Evolutionary conservation across 108 stramenopile genomes (phyloP), one percentile per base, ranked within the genome.

Genomic region (Pseudonitzschia multistriata): DNA sequence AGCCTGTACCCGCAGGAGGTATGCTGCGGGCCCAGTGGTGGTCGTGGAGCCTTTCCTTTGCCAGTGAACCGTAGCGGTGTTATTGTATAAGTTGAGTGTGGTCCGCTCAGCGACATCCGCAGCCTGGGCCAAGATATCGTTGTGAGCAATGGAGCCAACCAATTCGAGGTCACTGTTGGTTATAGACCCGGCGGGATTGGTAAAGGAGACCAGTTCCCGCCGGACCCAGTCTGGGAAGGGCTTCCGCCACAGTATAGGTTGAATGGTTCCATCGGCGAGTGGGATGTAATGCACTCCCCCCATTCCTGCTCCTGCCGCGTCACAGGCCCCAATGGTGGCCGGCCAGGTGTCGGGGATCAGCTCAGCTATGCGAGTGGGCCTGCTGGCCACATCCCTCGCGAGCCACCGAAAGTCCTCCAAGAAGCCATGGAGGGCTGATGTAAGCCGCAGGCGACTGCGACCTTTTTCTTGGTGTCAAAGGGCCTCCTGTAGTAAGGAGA

Each of bases 151-250:
- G 0, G 67, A 76, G 29, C 65, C 83, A 2, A 76, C 73, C 5
- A 73, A 30, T 53, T 83, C 83, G 13, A 83, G 39, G 53, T 83
- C 81, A n/a, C 63, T 72, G 50, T 76, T 82, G 5, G 68, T 69
- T 47, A 79, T 67, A 4, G 49, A 27, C 3, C 83, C 83, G 5
- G 21, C 33, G 3, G 64, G 75, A 54, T 79, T 79, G 24, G 61
- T 5, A 3, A 11, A 59, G 17, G 65, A 73, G 49, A 71, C 54
- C 52, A 79, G 34, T 2, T 1, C 30, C 0, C 25, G 5, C 0
- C 36, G 40, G 14, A 88, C 70, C 3, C 56, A 36, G 11, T 49
- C 4, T 0, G 84, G 73, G 69, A 82, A 79, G 0, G 28, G 53
- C 0, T 45, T 14, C 0, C 81, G 70, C 86, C 86, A 87, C 0